phyloP scores from a whole-genome alignment of 75 land plant genomes.

The Sequoiadendron giganteum region DNA sequence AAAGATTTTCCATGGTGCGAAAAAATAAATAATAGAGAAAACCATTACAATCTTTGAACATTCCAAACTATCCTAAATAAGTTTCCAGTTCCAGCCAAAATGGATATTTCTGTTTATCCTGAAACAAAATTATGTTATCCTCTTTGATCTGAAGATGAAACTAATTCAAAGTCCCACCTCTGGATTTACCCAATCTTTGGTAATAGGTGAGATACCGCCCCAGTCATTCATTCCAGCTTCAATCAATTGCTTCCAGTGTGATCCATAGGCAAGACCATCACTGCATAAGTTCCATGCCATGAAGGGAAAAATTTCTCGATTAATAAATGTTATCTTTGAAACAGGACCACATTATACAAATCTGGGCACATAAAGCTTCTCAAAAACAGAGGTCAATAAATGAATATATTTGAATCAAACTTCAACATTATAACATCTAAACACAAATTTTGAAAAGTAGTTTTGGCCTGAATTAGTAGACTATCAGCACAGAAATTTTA shows the following conservation, averaged over 20 bases:
- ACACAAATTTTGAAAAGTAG: background rate
- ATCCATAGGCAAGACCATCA: slow-evolving; percentile 5
- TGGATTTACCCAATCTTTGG: slow-evolving; percentile 49
- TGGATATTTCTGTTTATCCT: background rate
- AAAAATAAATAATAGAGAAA: background rate
- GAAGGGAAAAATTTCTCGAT: background rate
- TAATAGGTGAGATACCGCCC: slow-evolving; percentile 44
- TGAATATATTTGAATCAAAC: background rate
- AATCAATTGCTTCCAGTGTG: slow-evolving; percentile 31
- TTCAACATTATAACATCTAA: background rate
- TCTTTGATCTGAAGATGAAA: background rate
- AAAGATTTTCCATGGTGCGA: background rate
- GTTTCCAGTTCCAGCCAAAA: background rate
- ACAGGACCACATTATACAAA: background rate
- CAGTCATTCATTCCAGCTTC: slow-evolving; percentile 42
- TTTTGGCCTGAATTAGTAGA: background rate
- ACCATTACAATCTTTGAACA: background rate
- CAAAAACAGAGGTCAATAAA: background rate
- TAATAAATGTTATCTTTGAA: background rate
- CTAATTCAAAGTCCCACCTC: slow-evolving; percentile 19
- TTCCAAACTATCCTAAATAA: background rate
- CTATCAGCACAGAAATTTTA: background rate
- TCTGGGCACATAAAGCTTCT: background rate
- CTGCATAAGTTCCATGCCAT: slow-evolving; percentile 20
- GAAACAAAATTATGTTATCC: background rate